Evolutionary conservation across 2,329 filamentous ascomycete species (phyloP).

Genomic region (Bretziella fagacearum): DNA sequence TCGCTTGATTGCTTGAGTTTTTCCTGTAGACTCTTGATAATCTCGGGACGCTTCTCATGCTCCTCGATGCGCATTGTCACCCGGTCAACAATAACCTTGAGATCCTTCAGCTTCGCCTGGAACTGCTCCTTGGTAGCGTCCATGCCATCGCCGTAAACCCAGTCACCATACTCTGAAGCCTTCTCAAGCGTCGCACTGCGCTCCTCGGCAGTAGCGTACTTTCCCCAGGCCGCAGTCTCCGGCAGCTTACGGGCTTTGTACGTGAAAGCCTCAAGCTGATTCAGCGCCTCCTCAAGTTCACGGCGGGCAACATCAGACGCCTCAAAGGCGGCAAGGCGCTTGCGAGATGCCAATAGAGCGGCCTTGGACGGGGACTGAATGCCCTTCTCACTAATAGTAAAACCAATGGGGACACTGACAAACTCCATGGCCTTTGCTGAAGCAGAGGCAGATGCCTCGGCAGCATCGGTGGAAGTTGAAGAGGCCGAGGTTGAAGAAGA

Average conservation of each 20-base stretch:
- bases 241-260: slow-evolving; percentile 77
- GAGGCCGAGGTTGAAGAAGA: slow-evolving; percentile 17
- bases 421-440: slow-evolving; percentile 44
- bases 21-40: slow-evolving; percentile 49
- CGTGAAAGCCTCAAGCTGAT: slow-evolving; percentile 83
- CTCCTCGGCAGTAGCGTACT: slow-evolving; percentile 51
- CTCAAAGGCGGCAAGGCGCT: slow-evolving; percentile 70
- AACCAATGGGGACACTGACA: slow-evolving; percentile 35
- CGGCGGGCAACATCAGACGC: slow-evolving; percentile 63
- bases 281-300: slow-evolving; percentile 70
- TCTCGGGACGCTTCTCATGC: slow-evolving; percentile 49
- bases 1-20: slow-evolving; percentile 53
- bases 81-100: slow-evolving; percentile 63
- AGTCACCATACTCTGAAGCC: slow-evolving; percentile 58
- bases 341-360: slow-evolving; percentile 37
- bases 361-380: slow-evolving; percentile 31
- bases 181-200: slow-evolving; percentile 50
- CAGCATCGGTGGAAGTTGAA: slow-evolving; percentile 31
- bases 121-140: slow-evolving; percentile 61
- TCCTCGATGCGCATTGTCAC: slow-evolving; percentile 63
- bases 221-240: slow-evolving; percentile 57
- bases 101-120: slow-evolving; percentile 55
- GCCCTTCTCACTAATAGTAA: slow-evolving; percentile 33
- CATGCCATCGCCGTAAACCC: slow-evolving; percentile 75
- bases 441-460: slow-evolving; percentile 31